Evolutionary conservation across 345 rosid genomes (phyloP).

Genomic region (Linum lewisii): DNA sequence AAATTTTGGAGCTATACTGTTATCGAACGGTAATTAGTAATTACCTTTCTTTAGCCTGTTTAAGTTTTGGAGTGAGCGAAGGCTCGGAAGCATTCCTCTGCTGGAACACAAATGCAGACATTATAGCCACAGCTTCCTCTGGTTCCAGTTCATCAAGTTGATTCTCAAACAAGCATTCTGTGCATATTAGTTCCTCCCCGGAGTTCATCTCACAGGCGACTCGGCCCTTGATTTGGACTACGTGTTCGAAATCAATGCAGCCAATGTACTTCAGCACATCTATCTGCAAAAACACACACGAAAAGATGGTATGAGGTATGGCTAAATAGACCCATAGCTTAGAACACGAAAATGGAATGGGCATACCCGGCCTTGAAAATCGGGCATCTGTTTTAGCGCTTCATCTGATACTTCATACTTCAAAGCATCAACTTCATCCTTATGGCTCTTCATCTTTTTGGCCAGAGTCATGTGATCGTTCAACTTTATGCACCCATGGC

Average conservation of each 20-base stretch:
- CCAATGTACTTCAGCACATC: constrained; percentile 83
- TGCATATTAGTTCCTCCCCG: constrained; percentile 91
- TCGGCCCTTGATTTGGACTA: constrained; percentile 93
- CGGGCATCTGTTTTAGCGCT: constrained; percentile 92
- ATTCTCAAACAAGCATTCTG: constrained; percentile 89
- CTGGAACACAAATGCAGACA: constrained; percentile 98
- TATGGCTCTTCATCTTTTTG: constrained; percentile 50
- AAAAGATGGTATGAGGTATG: constrained; percentile 13
- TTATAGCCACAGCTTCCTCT: constrained; percentile 94
- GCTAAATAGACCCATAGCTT: constrained; percentile 9
- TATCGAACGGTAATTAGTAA: background rate
- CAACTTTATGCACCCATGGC: constrained; percentile 77
- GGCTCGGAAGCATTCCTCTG: constrained; percentile 84
- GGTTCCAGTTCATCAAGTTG: constrained; percentile 88
- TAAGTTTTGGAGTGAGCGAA: constrained; percentile 67
- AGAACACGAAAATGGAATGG: constrained; percentile 1
- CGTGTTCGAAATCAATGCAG: constrained; percentile 78
- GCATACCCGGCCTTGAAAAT: constrained; percentile 90
- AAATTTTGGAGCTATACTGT: too few species aligned
- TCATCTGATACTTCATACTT: constrained; percentile 73
- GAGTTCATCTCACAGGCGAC: constrained; percentile 99
- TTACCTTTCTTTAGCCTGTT: constrained; percentile 67
- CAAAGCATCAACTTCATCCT: constrained; percentile 52
- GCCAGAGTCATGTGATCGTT: constrained; percentile 76
- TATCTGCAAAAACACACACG: constrained; percentile 41